These are phyloP conservation scores for Earliella scabrosa DNA, from an alignment of 1,284 basidiomycete species.

Conservation along the genomic window DNA sequence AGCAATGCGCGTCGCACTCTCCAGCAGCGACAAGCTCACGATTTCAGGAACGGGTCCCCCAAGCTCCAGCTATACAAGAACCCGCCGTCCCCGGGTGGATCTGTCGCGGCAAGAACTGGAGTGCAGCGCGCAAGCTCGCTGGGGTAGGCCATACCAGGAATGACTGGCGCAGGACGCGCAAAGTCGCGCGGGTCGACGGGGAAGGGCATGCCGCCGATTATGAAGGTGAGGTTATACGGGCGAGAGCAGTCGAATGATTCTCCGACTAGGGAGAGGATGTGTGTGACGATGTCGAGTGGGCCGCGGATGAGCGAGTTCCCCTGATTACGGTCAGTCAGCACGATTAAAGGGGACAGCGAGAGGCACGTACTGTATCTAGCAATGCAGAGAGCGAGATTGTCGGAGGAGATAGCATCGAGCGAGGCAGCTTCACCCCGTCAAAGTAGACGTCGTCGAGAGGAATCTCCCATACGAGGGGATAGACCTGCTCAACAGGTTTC, in stretches of 20 bases:
- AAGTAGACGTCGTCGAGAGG: constrained; percentile 61
- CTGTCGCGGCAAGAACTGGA: constrained; percentile 52
- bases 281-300: constrained; percentile 38
- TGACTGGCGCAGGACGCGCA: constrained; percentile 32
- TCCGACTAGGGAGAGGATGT: constrained; percentile 41
- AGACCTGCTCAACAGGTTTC: constrained; percentile 26
- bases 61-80: constrained; percentile 44
- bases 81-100: constrained; percentile 46
- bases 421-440: constrained; percentile 50
- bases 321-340: constrained; percentile 23
- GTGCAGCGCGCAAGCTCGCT: constrained; percentile 38
- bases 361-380: constrained; percentile 48
- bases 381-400: constrained; percentile 48
- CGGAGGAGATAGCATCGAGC: constrained; percentile 42
- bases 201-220: constrained; percentile 65
- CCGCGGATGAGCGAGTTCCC: constrained; percentile 45
- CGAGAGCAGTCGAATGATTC: constrained; percentile 45
- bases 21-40: too few relatives aligned
- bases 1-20: background rate
- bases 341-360: background rate
- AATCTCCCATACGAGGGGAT: constrained; percentile 53
- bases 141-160: constrained; percentile 23
- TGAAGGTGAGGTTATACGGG: constrained; percentile 60
- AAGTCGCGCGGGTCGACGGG: constrained; percentile 73
- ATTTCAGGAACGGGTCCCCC: constrained; percentile 46